phyloP scores from a whole-genome alignment of 2,329 filamentous ascomycete genomes.

The Alternaria triticina region DNA sequence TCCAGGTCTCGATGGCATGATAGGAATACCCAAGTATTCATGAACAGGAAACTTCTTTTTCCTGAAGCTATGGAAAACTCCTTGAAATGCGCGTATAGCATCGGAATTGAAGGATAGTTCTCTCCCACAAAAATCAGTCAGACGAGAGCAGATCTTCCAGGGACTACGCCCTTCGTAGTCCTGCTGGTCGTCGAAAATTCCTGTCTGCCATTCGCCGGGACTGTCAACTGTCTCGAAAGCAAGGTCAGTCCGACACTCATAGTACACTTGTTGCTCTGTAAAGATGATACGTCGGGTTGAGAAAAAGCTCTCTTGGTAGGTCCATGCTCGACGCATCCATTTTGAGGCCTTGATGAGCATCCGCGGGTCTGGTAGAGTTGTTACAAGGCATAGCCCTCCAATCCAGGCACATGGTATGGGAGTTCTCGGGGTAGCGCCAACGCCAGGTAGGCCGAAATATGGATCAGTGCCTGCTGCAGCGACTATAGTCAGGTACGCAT shows the following conservation, averaged over 20 bases:
- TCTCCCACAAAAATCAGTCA: background rate
- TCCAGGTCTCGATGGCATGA: background rate
- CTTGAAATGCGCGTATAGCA: background rate
- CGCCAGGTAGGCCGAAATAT: background rate
- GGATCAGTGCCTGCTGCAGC: background rate
- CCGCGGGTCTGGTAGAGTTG: background rate
- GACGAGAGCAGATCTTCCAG: background rate
- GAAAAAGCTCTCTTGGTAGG: background rate
- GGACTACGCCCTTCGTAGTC: accelerated
- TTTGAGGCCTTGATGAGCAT: background rate
- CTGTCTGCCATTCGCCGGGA: accelerated
- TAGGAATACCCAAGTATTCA: background rate
- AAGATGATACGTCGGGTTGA: background rate
- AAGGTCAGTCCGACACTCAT: background rate
- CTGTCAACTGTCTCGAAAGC: background rate
- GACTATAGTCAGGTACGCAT: background rate
- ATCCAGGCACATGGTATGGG: background rate
- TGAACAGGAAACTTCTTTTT: background rate
- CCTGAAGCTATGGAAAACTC: background rate
- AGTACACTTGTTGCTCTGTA: background rate
- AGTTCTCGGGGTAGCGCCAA: background rate
- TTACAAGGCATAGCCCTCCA: background rate
- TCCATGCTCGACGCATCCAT: background rate
- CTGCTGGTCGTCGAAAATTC: background rate
- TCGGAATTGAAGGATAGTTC: background rate